Evolutionary conservation across 495 filamentous ascomycete species (phyloP).

Genomic region (Tuber calosporum): DNA sequence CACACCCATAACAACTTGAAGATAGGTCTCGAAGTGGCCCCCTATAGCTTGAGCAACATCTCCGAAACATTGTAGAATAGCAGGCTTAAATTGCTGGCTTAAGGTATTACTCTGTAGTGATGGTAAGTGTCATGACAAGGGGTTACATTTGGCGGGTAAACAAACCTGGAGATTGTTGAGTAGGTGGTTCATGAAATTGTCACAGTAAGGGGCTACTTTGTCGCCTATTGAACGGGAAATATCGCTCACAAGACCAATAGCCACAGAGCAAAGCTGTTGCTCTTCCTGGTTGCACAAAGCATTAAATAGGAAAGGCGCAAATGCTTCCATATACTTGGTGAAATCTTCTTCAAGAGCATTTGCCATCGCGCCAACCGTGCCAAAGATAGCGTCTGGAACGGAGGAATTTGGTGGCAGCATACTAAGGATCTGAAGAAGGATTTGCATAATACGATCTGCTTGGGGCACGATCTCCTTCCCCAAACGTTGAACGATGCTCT

Average conservation of each 20-base stretch:
- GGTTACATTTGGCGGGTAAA: conserved; percentile 25
- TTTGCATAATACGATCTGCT: conserved; percentile 86
- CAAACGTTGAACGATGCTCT: conserved; percentile 78
- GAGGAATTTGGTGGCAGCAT: conserved; percentile 80
- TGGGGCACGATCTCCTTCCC: conserved; percentile 87
- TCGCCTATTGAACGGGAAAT: conserved; percentile 85
- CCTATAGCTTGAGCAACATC: conserved; percentile 96
- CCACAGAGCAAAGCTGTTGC: conserved; percentile 87
- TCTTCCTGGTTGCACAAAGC: conserved; percentile 94
- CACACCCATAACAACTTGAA: conserved; percentile 84
- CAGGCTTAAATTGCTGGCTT: conserved; percentile 94
- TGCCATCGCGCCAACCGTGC: conserved; percentile 75
- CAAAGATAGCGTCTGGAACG: conserved; percentile 88
- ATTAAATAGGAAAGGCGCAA: conserved; percentile 81
- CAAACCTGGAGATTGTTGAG: conserved; percentile 79
- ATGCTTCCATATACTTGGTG: conserved; percentile 91
- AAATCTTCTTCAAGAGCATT: conserved; percentile 88
- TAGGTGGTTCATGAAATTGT: conserved; percentile 93
- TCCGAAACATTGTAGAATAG: conserved; percentile 94
- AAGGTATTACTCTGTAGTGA: conserved; percentile 55
- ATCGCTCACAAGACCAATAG: conserved; percentile 93
- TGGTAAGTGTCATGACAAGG: conserved; percentile 39
- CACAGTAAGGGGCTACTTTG: conserved; percentile 86
- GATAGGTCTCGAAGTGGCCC: conserved; percentile 83
- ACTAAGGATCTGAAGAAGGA: conserved; percentile 68